Evolutionary conservation across 1,139 yeast species (phyloP).

Genomic region (Suhomyces maxii): DNA sequence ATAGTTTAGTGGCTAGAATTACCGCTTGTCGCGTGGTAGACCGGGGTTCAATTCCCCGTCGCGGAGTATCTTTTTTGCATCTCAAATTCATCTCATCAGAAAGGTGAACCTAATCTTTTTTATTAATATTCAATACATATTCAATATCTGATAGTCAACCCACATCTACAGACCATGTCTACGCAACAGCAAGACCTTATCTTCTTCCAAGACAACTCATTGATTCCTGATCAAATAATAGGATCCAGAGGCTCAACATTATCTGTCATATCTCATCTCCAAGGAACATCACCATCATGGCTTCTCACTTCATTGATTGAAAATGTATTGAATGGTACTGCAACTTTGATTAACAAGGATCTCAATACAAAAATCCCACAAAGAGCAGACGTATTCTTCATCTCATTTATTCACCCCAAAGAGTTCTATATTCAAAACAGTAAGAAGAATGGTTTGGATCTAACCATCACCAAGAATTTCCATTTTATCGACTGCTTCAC

Average conservation of each 20-base stretch:
- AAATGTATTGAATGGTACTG: conserved; percentile 43
- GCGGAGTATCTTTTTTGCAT: conserved; percentile 41
- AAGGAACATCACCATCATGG: conserved; percentile 73
- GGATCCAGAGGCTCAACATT: conserved; percentile 26
- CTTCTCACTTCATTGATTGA: conserved; percentile 51
- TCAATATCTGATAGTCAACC: not conserved
- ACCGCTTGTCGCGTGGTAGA: conserved; percentile 61
- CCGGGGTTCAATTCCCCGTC: conserved; percentile 75
- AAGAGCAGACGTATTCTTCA: conserved; percentile 36
- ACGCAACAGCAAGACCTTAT: conserved; percentile 59
- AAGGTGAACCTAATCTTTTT: too few species aligned
- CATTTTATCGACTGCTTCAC: conserved; percentile 48
- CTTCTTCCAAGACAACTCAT: conserved; percentile 54
- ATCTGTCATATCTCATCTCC: conserved; percentile 53
- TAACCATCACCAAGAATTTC: conserved; percentile 28
- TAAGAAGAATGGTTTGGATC: conserved; percentile 47
- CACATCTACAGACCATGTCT: conserved; percentile 3
- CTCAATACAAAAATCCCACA: conserved; percentile 19
- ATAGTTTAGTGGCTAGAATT: conserved; percentile 51
- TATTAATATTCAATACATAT: too few species aligned
- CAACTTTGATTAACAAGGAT: conserved; percentile 38
- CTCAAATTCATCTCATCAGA: not conserved
- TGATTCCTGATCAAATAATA: conserved; percentile 33
- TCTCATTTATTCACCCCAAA: conserved; percentile 45
- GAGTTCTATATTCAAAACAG: conserved; percentile 38